Conservation (phyloP, 1,139 yeast species). For the Yamadazyma atlantica region DNA sequence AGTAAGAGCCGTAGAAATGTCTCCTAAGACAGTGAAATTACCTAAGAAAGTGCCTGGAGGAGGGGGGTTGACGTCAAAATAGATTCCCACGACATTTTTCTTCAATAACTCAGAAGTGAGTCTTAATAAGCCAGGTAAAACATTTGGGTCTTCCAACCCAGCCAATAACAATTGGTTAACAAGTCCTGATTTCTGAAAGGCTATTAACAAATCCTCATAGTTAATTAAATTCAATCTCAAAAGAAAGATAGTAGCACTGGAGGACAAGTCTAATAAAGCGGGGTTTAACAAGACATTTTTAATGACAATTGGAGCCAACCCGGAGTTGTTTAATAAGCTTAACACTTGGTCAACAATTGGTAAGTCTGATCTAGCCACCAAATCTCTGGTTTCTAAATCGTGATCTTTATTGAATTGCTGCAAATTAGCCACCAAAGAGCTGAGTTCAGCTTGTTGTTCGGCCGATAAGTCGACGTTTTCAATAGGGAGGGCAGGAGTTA, state of each 20-base stretch:
- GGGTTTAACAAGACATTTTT: conserved; percentile 25
- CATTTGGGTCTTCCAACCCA: conserved; percentile 25
- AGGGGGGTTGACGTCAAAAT: conserved; percentile 11
- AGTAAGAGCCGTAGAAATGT: not conserved
- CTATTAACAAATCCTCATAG: conserved; percentile 25
- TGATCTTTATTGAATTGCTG: conserved; percentile 8
- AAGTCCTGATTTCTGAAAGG: conserved; percentile 27
- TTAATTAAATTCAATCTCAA: conserved; percentile 22
- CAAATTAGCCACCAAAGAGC: conserved; percentile 7
- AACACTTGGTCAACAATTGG: conserved; percentile 26
- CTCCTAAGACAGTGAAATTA: not conserved
- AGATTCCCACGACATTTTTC: conserved; percentile 20
- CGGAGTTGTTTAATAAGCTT: conserved; percentile 21
- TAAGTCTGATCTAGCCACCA: conserved; percentile 16
- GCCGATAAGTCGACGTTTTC: conserved; percentile 1
- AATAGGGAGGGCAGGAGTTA: conserved; percentile 6
- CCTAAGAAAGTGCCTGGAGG: conserved; percentile 4
- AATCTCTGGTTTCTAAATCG: conserved; percentile 4
- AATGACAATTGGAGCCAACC: conserved; percentile 23
- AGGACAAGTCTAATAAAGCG: conserved; percentile 21
- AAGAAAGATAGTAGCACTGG: conserved; percentile 23
- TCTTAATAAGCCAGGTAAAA: conserved; percentile 27
- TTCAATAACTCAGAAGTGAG: conserved; percentile 24
- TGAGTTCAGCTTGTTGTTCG: conserved; percentile 6
- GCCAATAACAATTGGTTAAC: conserved; percentile 22